These are phyloP conservation scores for Aurantiochytrium sp. DNA, from an alignment of 108 stramenopile genomes.

Conservation along the genomic window DNA sequence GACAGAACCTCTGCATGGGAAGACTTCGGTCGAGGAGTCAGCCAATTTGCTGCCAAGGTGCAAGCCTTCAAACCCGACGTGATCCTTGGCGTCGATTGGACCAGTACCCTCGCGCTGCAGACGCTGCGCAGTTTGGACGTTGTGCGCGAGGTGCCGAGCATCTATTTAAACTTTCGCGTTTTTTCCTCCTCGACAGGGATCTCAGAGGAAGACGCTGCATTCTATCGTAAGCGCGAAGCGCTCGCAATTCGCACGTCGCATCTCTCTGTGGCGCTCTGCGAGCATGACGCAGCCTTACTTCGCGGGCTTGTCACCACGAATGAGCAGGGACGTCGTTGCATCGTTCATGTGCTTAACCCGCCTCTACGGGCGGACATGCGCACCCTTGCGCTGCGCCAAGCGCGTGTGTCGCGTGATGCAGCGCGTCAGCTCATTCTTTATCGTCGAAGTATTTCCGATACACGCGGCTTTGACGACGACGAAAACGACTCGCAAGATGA, in stretches of 20 bases:
- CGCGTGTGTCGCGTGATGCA: not conserved
- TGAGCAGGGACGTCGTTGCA: not conserved
- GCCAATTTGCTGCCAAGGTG: not conserved
- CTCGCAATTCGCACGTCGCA: not conserved
- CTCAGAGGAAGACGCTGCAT: not conserved
- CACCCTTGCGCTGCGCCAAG: not conserved
- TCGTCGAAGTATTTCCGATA: not conserved
- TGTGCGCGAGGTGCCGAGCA: not conserved
- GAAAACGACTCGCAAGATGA: not conserved
- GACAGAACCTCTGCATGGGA: not conserved
- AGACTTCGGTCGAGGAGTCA: not conserved
- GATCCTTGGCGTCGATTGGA: not conserved
- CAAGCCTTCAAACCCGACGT: not conserved
- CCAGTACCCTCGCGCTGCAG: not conserved
- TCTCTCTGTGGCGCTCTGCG: not conserved
- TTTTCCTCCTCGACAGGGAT: not conserved
- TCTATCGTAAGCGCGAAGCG: not conserved
- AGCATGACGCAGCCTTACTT: not conserved
- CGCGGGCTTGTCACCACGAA: not conserved
- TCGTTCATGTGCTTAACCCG: not conserved
- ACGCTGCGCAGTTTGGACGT: not conserved
- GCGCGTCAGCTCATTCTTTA: not conserved
- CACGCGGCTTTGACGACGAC: not conserved
- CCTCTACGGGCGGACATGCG: not conserved
- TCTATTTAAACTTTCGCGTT: not conserved